Base-by-base conservation (phyloP, 208 protist species). In the Acanthamoeba rhysodes region DNA sequence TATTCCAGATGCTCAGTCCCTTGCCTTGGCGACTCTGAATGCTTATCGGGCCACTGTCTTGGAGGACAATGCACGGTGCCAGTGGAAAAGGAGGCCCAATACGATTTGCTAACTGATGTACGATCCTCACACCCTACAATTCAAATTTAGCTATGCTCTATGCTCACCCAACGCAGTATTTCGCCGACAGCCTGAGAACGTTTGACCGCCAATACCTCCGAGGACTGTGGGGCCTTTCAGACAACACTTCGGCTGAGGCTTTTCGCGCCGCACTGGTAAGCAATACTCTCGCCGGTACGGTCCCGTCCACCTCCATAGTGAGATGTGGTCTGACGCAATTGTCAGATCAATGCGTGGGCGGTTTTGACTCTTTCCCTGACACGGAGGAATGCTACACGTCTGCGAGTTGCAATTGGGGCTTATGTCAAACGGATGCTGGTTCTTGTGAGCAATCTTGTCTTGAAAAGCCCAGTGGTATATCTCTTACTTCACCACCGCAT, bases 321-420 rank as follows among this genome's bases (percentile, higher is more conserved):
- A 16, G 24, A n/a, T 0, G 0, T 9, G 24, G 24, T 66, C 59
- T n/a, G 29, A 66, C 24, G 6, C 45, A 12, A 7, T n/a, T 27
- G 24, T 16, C 22, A 66, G 59, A 66, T 29, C 59, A 66, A n/a
- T 66, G 59, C 24, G 24, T 66, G 24, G 59, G 59, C 1, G 29
- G 59, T 66, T 22, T 66, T 24, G 59, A 66, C 18, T 24, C 45
- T 12, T 50, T 50, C 45, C 45, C 45, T 12, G 45, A 50, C 45
- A 9, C 45, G 45, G 45, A 50, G 2, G 9, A 0, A 0, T 50
- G 45, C 10, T 24, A 20, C 55, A 59, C 29, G 59, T 53, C 37
- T 37, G 45, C 45, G 45, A 88, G 80, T 66, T 88, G 80, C 80
- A 88, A 88, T 24, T 88, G 80, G 80, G 24, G 50, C 9, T 2